phyloP scores from a whole-genome alignment of 73 alveolate genomes.

The Paraurostyla sp. region DNA sequence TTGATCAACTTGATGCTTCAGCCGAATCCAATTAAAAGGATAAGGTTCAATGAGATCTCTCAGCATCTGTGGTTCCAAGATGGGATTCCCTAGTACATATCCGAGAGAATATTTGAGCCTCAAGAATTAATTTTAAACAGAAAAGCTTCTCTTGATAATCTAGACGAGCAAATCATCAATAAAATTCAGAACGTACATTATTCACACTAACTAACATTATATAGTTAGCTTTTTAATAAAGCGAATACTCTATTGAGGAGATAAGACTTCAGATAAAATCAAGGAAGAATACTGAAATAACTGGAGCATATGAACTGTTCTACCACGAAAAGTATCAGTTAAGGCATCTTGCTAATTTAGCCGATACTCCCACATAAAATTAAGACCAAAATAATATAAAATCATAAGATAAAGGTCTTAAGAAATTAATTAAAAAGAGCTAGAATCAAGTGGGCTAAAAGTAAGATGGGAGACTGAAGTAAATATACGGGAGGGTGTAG shows the following conservation, averaged over 20 bases:
- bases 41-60: constrained; percentile 75
- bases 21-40: constrained; percentile 90
- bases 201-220: too few relatives aligned
- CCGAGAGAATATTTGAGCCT: neutral
- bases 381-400: too few relatives aligned
- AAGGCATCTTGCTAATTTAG: too few relatives aligned
- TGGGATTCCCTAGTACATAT: constrained; percentile 17
- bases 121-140: too few relatives aligned
- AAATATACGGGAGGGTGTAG: too few relatives aligned
- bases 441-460: too few relatives aligned
- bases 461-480: too few relatives aligned
- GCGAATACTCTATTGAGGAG: constrained; percentile 8
- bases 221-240: neutral
- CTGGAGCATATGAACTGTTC: constrained; percentile 49
- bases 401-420: too few relatives aligned
- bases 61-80: constrained; percentile 78
- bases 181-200: too few relatives aligned
- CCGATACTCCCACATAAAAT: too few relatives aligned
- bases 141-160: too few relatives aligned
- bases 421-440: too few relatives aligned
- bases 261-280: neutral
- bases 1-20: constrained; percentile 88
- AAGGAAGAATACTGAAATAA: constrained; percentile 37
- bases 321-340: constrained; percentile 48
- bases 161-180: neutral